phyloP scores from a whole-genome alignment of 1,284 basidiomycete genomes.

The Melampsora americana region DNA sequence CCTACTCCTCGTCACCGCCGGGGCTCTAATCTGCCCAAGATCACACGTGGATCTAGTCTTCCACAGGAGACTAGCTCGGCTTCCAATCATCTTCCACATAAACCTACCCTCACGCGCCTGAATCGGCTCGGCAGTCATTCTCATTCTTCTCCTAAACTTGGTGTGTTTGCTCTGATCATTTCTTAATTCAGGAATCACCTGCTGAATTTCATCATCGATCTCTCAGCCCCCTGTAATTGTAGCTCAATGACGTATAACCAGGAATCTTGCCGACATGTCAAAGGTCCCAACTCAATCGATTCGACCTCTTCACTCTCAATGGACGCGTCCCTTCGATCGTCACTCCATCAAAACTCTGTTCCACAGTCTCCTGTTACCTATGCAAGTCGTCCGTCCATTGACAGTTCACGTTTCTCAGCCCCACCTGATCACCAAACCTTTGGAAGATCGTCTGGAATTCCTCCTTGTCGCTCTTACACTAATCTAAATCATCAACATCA shows the following conservation, averaged over 20 bases:
- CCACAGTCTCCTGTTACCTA: neutral
- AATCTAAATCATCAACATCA: neutral
- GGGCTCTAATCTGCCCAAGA: too few species aligned
- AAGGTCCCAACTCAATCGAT: too few species aligned
- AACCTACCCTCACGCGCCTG: neutral
- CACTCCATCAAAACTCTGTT: neutral
- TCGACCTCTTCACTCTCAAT: too few species aligned
- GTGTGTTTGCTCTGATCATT: too few species aligned
- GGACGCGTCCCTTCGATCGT: neutral
- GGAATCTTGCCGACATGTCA: too few species aligned
- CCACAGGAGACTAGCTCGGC: neutral
- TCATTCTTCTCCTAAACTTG: too few species aligned
- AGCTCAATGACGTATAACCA: too few species aligned
- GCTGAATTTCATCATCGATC: neutral
- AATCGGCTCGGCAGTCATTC: neutral
- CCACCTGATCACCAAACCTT: neutral
- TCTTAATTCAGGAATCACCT: neutral
- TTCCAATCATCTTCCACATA: neutral
- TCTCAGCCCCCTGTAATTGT: too few species aligned
- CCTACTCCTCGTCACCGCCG: neutral
- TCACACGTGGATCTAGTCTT: too few species aligned
- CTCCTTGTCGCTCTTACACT: constrained; percentile 3
- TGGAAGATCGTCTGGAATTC: neutral
- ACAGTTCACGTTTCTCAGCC: neutral
- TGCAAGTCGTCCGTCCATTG: constrained; percentile 6